phyloP scores from a whole-genome alignment of 2,329 filamentous ascomycete species.

The Alternaria hordeiaustralica region DNA sequence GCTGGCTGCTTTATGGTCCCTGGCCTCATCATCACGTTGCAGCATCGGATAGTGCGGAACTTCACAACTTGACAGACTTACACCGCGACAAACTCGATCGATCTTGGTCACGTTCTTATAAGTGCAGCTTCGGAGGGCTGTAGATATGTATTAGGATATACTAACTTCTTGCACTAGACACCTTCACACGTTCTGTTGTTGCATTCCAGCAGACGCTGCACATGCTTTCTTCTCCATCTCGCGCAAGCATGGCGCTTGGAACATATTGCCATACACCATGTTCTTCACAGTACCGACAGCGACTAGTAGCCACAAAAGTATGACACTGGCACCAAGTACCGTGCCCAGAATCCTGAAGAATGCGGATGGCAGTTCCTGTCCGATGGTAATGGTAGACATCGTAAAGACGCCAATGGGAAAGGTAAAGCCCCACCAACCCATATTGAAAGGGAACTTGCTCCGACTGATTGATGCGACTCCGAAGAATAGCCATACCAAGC shows the following conservation, averaged over 20 bases:
- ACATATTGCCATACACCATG: constrained; percentile 56
- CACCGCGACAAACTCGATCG: too few species aligned
- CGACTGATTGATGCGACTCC: constrained; percentile 56
- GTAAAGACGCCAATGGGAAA: constrained; percentile 62
- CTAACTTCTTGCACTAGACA: background rate
- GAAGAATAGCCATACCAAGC: constrained; percentile 61
- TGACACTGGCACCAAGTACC: constrained; percentile 55
- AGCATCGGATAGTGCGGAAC: too few species aligned
- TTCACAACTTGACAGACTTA: too few species aligned
- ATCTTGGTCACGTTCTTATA: too few species aligned
- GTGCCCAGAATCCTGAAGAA: constrained; percentile 65
- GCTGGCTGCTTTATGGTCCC: background rate
- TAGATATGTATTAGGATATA: too few species aligned
- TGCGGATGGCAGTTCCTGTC: constrained; percentile 58
- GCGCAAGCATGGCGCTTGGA: constrained; percentile 61
- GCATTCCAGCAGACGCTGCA: constrained; percentile 9
- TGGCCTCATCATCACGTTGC: too few species aligned
- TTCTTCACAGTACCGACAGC: constrained; percentile 57
- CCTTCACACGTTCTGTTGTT: constrained; percentile 1
- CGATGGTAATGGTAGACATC: constrained; percentile 54
- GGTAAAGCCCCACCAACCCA: constrained; percentile 68
- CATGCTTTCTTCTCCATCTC: constrained; percentile 31
- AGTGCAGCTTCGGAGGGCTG: too few species aligned
- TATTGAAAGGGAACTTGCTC: constrained; percentile 63
- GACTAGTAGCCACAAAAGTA: constrained; percentile 63